Base-by-base conservation (phyloP, 768 basidiomycete genomes). In the Fistulinella prunicolor region DNA sequence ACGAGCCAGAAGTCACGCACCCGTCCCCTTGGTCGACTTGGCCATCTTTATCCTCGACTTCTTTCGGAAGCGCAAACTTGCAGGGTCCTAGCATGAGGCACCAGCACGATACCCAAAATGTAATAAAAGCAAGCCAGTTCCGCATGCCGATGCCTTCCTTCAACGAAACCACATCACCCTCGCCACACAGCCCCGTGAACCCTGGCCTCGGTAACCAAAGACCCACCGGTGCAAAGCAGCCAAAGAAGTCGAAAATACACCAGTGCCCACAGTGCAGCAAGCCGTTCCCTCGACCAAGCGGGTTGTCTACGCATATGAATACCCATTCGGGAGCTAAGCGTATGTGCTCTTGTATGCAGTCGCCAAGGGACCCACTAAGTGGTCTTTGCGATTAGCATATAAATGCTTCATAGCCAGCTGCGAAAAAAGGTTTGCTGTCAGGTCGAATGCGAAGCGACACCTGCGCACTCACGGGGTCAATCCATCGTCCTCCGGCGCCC, bases 401-500 rank as follows among this genome's bases (percentile, higher is more conserved):
- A 66, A 66, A 30, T 91, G 88, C 59, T 74, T 68, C 0, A 80
- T 82, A 41, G 70, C 76, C 13, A 73, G 74, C 28, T 91, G 89
- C 61, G 66, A 70, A 24, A 83, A 85, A 60, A 76, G 73, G 4
- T 91, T 90, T 58, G 81, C 85, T 17, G 87, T 90, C 16, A 80
- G 85, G 12, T 90, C 88, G 8, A 91, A 91, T 56, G 86, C 86
- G 14, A 86, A 82, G 63, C 78, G 88, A 28, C 88, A 91, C 59
- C 74, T 87, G 30, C 83, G 85, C 38, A 89, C 85, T 1, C 88
- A 91, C 55, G 84, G 85, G 21, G 73, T 83, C 36, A 59, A 61
- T 48, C 63, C 62, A 13, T 55, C 63, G 12, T 48, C 55, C 12
- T 34, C 51, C n/a, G 61, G 47, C 14, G 13, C 42, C 37, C 52